These are phyloP conservation scores for Stagonosporopsis cucurbitacearum DNA, from an alignment of 2,329 filamentous ascomycete species.

Conservation along the genomic window DNA sequence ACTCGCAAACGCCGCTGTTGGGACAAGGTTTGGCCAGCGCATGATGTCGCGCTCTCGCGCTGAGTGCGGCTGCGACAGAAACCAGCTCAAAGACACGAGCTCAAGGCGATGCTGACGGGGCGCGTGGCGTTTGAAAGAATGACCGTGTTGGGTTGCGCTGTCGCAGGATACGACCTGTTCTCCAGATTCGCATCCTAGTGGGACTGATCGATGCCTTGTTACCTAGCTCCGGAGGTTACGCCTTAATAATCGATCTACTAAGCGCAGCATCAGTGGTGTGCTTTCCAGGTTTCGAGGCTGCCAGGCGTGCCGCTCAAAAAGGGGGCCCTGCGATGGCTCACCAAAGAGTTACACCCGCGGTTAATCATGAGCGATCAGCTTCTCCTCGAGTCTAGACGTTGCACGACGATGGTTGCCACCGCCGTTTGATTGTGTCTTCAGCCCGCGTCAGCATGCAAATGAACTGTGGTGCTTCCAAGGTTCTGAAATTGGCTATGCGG, in stretches of 20 bases:
- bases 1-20: slow-evolving; percentile 1
- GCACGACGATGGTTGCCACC: slow-evolving; percentile 8
- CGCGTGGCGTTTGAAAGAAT: slow-evolving; percentile 1
- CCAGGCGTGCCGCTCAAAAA: slow-evolving; percentile 5
- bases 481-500: background rate
- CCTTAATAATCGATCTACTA: background rate
- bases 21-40: slow-evolving; percentile 2
- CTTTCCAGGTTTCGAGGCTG: slow-evolving; percentile 14
- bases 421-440: background rate
- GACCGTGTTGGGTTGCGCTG: slow-evolving; percentile 5
- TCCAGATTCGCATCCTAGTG: slow-evolving; percentile 19
- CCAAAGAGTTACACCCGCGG: slow-evolving; percentile 2
- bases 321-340: slow-evolving; percentile 1
- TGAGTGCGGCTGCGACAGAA: background rate
- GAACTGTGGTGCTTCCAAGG: slow-evolving; percentile 11
- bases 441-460: slow-evolving; percentile 11
- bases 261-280: slow-evolving; percentile 7
- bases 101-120: background rate
- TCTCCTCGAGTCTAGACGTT: slow-evolving; percentile 8
- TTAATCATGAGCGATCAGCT: background rate
- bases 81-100: background rate
- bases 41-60: slow-evolving; percentile 1
- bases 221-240: slow-evolving; percentile 8
- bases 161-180: slow-evolving; percentile 15
- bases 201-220: slow-evolving; percentile 14